These are phyloP conservation scores for Sugiyamaella castrensis DNA, from an alignment of 1,139 yeast species.

Conservation along the genomic window DNA sequence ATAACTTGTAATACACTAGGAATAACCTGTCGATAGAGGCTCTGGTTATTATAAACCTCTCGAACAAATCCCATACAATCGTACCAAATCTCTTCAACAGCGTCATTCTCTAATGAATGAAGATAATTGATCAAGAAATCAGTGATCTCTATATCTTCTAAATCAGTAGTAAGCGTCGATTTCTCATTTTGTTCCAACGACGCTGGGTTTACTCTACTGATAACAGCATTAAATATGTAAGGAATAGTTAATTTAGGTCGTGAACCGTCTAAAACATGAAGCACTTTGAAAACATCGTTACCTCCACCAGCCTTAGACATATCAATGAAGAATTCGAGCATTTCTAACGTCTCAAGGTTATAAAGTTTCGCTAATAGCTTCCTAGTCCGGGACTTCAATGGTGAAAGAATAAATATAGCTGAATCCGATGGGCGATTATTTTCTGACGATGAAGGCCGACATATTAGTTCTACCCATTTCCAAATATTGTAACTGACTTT, in stretches of 20 bases:
- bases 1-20: conserved; percentile 53
- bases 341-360: conserved; percentile 68
- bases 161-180: conserved; percentile 46
- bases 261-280: conserved; percentile 82
- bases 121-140: conserved; percentile 58
- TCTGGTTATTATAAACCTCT: conserved; percentile 51
- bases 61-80: conserved; percentile 56
- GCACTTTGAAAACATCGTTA: conserved; percentile 46
- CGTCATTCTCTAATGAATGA: conserved; percentile 65
- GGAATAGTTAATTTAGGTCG: conserved; percentile 76
- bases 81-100: conserved; percentile 71
- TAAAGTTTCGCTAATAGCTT: conserved; percentile 67
- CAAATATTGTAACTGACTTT: conserved; percentile 59
- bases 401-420: conserved; percentile 13
- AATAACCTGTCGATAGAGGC: conserved; percentile 49
- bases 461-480: conserved; percentile 64
- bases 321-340: conserved; percentile 60
- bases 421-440: conserved; percentile 10
- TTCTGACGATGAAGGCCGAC: conserved; percentile 5
- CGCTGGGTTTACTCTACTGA: conserved; percentile 43
- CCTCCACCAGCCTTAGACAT: conserved; percentile 21
- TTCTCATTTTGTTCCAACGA: conserved; percentile 34
- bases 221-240: conserved; percentile 55
- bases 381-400: conserved; percentile 66
- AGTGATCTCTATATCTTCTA: conserved; percentile 46